These are phyloP conservation scores for Petunia axillaris DNA, from an alignment of 257 asterid species.

Conservation along the genomic window DNA sequence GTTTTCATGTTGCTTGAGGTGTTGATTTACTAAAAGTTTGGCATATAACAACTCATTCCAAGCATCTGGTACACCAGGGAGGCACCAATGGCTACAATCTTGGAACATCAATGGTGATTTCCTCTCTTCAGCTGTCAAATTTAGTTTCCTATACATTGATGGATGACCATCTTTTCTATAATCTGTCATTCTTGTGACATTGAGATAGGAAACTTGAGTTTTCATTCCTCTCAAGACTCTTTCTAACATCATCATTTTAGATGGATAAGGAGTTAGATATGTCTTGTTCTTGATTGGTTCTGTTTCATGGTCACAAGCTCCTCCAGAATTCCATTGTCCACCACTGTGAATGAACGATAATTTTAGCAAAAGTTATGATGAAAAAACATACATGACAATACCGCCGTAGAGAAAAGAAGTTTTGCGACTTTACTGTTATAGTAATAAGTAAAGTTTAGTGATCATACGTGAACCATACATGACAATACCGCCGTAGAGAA, in stretches of 20 bases:
- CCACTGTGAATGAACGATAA: slow-evolving; percentile 41
- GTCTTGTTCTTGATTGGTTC: slow-evolving; percentile 56
- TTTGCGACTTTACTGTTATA: background rate
- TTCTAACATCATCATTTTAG: slow-evolving; percentile 59
- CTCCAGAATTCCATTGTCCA: slow-evolving; percentile 84
- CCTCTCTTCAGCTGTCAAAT: slow-evolving; percentile 50
- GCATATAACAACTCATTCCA: slow-evolving; percentile 77
- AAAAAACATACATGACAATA: too few species aligned
- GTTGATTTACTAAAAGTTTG: slow-evolving; percentile 48
- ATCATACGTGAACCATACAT: background rate
- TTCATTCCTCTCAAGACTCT: slow-evolving; percentile 47
- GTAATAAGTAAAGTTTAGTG: background rate
- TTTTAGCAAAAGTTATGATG: background rate
- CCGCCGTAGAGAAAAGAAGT: too few species aligned
- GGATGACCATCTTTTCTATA: slow-evolving; percentile 74
- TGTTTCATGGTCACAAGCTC: slow-evolving; percentile 59
- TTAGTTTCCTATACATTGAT: slow-evolving; percentile 56
- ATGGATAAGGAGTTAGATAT: slow-evolving; percentile 52
- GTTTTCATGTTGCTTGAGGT: slow-evolving; percentile 39
- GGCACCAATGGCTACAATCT: slow-evolving; percentile 92
- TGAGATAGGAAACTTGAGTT: slow-evolving; percentile 50
- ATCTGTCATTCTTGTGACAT: slow-evolving; percentile 68
- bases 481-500: background rate
- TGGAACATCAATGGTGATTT: slow-evolving; percentile 41
- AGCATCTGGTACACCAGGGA: slow-evolving; percentile 80